Conservation (phyloP, 495 filamentous ascomycete genomes). For the Saxophila tyrrhenica region DNA sequence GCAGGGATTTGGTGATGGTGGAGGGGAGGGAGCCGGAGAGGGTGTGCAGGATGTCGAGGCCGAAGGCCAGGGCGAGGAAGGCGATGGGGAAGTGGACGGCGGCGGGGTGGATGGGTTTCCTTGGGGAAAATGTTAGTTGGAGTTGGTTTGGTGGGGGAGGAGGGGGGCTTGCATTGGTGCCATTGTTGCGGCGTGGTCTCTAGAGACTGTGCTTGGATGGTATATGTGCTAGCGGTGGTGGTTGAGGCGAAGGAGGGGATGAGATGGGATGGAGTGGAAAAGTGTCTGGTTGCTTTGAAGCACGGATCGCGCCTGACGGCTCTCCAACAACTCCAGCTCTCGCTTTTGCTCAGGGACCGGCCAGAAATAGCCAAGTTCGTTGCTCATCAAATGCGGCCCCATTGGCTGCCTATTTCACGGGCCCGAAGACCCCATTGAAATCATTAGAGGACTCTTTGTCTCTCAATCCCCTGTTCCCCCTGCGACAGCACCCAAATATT, state of each 20-base stretch:
- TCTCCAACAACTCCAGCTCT: too few relatives aligned
- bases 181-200: neutral
- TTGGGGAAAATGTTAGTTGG: neutral
- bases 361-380: too few relatives aligned
- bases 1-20: conserved; percentile 9
- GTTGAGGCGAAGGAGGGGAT: neutral
- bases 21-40: conserved; percentile 5
- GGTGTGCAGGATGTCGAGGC: conserved; percentile 22
- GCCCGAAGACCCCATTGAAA: too few relatives aligned
- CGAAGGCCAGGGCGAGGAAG: conserved; percentile 24
- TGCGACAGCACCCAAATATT: too few relatives aligned
- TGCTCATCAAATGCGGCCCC: too few relatives aligned
- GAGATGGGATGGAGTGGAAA: neutral
- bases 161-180: neutral
- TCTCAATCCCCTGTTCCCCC: too few relatives aligned
- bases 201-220: too few relatives aligned
- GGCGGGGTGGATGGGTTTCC: conserved; percentile 28
- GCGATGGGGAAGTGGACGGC: conserved; percentile 29
- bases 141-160: neutral
- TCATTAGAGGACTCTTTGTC: too few relatives aligned
- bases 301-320: neutral
- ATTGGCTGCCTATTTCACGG: too few relatives aligned
- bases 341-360: too few relatives aligned
- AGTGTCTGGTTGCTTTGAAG: neutral
- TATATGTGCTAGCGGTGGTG: neutral